phyloP scores from a whole-genome alignment of 23 red algal species.

The Chondrus crispus region DNA sequence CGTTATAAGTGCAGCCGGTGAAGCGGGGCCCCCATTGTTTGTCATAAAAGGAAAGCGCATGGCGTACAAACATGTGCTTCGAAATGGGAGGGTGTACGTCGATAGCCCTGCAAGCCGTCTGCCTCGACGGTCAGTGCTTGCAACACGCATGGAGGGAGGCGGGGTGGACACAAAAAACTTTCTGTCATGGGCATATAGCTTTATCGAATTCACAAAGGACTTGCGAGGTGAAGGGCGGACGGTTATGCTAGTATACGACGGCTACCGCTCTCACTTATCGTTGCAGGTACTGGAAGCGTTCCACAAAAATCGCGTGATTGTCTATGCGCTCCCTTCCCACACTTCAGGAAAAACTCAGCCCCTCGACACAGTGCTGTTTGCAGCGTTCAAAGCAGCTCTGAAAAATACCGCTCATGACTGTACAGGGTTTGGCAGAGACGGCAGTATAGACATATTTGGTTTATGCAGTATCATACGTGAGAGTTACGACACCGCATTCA shows the following conservation, averaged over 20 bases:
- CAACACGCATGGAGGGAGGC: not conserved
- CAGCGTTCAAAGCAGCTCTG: constrained; percentile 20
- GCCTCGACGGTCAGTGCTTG: not conserved
- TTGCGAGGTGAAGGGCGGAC: not conserved
- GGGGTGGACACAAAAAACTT: constrained; percentile 35
- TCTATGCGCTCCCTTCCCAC: constrained; percentile 28
- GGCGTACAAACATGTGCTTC: not conserved
- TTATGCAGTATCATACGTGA: not conserved
- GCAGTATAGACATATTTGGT: not conserved
- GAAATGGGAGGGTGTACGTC: not conserved
- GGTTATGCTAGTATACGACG: constrained; percentile 32
- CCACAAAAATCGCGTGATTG: not conserved
- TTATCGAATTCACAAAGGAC: not conserved
- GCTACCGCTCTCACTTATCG: constrained; percentile 14
- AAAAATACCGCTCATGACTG: not conserved
- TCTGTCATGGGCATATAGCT: not conserved
- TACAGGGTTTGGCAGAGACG: not conserved
- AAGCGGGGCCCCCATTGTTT: not conserved
- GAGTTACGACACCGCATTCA: not conserved
- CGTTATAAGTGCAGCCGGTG: not conserved
- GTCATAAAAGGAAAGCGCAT: constrained; percentile 22
- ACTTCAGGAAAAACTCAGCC: constrained; percentile 40
- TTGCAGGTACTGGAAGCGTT: constrained; percentile 9
- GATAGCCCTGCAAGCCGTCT: not conserved
- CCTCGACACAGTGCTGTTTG: constrained; percentile 5